These are phyloP conservation scores for Trichoderma asperelloides DNA, from an alignment of 495 filamentous ascomycete genomes.

Conservation along the genomic window DNA sequence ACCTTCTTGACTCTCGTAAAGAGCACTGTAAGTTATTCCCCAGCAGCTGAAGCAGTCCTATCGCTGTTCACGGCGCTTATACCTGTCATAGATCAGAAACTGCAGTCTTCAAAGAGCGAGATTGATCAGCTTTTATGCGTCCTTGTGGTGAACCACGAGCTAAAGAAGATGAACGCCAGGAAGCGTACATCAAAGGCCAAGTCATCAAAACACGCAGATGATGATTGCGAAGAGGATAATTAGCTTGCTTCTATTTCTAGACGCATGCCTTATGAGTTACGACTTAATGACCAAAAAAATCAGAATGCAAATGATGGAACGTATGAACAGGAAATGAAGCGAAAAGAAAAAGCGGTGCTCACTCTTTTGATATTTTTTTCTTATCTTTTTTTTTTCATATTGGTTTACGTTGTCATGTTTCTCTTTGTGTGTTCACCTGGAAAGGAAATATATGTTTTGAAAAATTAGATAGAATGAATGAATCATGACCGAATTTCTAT, in stretches of 20 bases:
- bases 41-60: background rate
- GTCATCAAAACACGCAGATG: background rate
- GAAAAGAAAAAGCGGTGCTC: background rate
- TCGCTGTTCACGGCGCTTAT: background rate
- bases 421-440: background rate
- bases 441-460: background rate
- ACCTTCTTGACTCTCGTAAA: constrained; percentile 6
- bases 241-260: background rate
- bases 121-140: constrained; percentile 4
- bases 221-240: background rate
- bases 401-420: background rate
- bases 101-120: constrained; percentile 3
- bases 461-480: background rate
- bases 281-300: constrained; percentile 5
- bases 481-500: constrained; percentile 9
- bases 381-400: background rate
- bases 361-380: background rate
- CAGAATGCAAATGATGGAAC: background rate
- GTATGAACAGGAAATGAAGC: background rate
- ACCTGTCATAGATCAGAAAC: background rate
- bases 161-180: constrained; percentile 12
- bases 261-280: constrained; percentile 19
- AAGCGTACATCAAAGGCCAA: background rate
- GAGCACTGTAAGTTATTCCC: background rate
- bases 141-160: constrained; percentile 10